Evolutionary conservation across 495 filamentous ascomycete genomes (phyloP).

Genomic region (Xylaria acuta): DNA sequence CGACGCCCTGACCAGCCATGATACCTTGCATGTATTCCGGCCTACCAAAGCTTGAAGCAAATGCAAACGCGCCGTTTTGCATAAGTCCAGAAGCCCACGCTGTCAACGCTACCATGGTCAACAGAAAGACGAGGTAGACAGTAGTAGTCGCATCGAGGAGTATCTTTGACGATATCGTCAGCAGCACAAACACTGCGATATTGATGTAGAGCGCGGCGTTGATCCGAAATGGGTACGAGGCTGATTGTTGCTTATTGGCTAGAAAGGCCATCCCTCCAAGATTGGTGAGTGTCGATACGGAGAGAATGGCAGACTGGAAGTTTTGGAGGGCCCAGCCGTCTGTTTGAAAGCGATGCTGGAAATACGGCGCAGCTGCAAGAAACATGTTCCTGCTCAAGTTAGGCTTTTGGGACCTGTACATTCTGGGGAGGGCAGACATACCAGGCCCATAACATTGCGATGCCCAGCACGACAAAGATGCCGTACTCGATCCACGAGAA

Average conservation of each 20-base stretch:
- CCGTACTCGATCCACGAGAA: slow-evolving; percentile 83
- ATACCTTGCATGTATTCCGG: slow-evolving; percentile 92
- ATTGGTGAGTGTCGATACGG: slow-evolving; percentile 84
- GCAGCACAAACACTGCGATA: slow-evolving; percentile 69
- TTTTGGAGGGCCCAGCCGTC: slow-evolving; percentile 72
- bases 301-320: slow-evolving; percentile 88
- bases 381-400: slow-evolving; percentile 88
- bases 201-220: slow-evolving; percentile 75
- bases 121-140: slow-evolving; percentile 79
- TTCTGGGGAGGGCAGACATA: slow-evolving; percentile 52
- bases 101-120: slow-evolving; percentile 80
- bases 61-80: slow-evolving; percentile 95
- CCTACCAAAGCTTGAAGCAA: slow-evolving; percentile 80
- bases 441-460: slow-evolving; percentile 98
- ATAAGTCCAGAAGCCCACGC: slow-evolving; percentile 82
- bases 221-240: slow-evolving; percentile 85
- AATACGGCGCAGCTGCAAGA: slow-evolving; percentile 92
- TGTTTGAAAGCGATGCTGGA: slow-evolving; percentile 79
- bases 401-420: slow-evolving; percentile 19
- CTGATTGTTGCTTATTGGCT: slow-evolving; percentile 75
- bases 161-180: slow-evolving; percentile 78
- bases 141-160: slow-evolving; percentile 64
- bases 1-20: slow-evolving; percentile 93
- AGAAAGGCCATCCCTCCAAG: slow-evolving; percentile 74
- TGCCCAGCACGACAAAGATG: slow-evolving; percentile 84